Evolutionary conservation across 2,329 filamentous ascomycete species (phyloP).

Genomic region (Botrytis elliptica): DNA sequence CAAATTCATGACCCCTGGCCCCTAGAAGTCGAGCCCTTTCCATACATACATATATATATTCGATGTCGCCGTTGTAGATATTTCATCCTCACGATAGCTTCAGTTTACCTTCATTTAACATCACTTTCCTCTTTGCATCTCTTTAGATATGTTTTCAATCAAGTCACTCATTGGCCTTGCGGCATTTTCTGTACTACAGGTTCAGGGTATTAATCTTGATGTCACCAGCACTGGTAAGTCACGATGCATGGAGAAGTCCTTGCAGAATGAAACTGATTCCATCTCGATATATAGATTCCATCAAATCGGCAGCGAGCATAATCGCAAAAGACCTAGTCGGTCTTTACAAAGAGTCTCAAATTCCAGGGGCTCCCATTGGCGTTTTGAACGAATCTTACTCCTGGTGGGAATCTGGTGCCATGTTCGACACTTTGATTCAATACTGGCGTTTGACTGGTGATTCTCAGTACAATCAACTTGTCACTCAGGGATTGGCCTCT

Average conservation of each 20-base stretch:
- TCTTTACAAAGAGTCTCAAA: slow-evolving; percentile 30
- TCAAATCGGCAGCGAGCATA: slow-evolving; percentile 28
- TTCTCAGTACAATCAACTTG: slow-evolving; percentile 57
- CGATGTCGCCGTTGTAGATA: neutral
- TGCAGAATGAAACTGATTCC: neutral
- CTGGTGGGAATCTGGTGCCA: slow-evolving; percentile 71
- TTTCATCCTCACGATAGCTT: neutral
- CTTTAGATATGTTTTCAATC: slow-evolving; percentile 21
- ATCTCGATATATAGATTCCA: slow-evolving; percentile 26
- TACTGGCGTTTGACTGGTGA: slow-evolving; percentile 65
- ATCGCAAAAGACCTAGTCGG: slow-evolving; percentile 27
- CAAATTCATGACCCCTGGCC: neutral
- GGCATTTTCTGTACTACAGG: slow-evolving; percentile 24
- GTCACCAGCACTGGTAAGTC: slow-evolving; percentile 23
- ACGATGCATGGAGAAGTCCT: neutral
- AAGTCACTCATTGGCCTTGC: slow-evolving; percentile 26
- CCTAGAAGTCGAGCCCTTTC: too few relatives aligned
- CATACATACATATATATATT: neutral
- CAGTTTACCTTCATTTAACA: neutral
- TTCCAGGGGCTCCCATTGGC: slow-evolving; percentile 24
- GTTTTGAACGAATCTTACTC: slow-evolving; percentile 28
- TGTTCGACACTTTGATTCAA: slow-evolving; percentile 68
- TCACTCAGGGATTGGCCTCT: slow-evolving; percentile 56
- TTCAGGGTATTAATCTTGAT: slow-evolving; percentile 25
- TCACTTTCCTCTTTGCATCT: neutral